A percentile compares a stretch with the other conserved stretches of the same genome.
Evolutionary conservation across 768 basidiomycete genomes (phyloP).

Genomic region (Podaxis pistillaris): DNA sequence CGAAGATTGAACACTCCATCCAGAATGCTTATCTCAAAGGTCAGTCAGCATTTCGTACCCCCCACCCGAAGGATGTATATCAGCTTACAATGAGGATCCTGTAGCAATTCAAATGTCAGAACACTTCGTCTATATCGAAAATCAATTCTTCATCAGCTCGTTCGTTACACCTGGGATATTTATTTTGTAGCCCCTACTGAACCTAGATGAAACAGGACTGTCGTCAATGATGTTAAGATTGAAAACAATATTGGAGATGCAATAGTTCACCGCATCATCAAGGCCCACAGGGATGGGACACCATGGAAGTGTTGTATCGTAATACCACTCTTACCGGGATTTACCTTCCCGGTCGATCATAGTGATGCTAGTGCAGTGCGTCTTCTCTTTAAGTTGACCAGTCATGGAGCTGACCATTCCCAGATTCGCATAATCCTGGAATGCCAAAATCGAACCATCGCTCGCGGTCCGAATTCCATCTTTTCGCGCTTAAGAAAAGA

Average conservation of each 20-base stretch:
- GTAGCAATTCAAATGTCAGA: constrained; percentile 90
- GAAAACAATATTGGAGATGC: constrained; percentile 97
- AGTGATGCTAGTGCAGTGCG: constrained; percentile 88
- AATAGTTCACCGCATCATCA: constrained; percentile 85
- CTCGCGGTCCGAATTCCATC: constrained; percentile 88
- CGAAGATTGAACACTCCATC: constrained; percentile 85
- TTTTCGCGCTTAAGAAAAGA: constrained; percentile 82
- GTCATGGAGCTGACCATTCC: not conserved
- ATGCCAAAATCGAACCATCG: constrained; percentile 89
- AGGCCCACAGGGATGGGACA: constrained; percentile 76
- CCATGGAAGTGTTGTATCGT: constrained; percentile 93
- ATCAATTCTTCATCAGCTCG: constrained; percentile 92
- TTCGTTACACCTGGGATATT: constrained; percentile 33
- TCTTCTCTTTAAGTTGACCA: constrained; percentile 13
- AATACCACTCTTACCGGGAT: constrained; percentile 91
- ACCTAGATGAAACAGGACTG: constrained; percentile 50
- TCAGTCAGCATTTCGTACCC: constrained; percentile 24
- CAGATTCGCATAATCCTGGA: constrained; percentile 94
- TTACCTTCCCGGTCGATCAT: constrained; percentile 90
- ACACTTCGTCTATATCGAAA: constrained; percentile 98
- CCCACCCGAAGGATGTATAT: not conserved
- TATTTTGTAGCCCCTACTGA: constrained; percentile 1
- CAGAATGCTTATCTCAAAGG: constrained; percentile 94
- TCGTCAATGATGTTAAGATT: constrained; percentile 78
- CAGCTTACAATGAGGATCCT: not conserved